These are phyloP conservation scores for Arthrobotrys musiformis DNA, from an alignment of 2,329 filamentous ascomycete species.

Conservation along the genomic window DNA sequence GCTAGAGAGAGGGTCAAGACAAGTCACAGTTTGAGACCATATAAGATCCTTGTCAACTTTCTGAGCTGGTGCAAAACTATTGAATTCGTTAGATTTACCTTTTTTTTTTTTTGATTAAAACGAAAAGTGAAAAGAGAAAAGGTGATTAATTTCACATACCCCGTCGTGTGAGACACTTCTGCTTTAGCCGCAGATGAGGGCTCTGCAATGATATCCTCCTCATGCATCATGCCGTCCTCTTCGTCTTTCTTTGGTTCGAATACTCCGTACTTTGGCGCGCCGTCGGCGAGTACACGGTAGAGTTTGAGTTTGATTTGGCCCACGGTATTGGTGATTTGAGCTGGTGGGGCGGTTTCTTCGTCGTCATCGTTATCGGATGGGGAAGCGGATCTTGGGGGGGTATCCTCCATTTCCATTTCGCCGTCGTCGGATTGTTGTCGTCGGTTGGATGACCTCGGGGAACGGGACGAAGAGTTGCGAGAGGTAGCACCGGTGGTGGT, in stretches of 20 bases:
- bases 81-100: neutral
- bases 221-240: constrained; percentile 51
- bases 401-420: constrained; percentile 53
- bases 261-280: constrained; percentile 54
- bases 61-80: constrained; percentile 73
- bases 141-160: constrained; percentile 7
- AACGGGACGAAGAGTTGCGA: constrained; percentile 43
- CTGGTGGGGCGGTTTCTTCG: constrained; percentile 49
- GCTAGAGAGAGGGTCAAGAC: constrained; percentile 93
- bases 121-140: no score
- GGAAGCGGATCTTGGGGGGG: constrained; percentile 53
- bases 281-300: constrained; percentile 51
- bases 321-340: constrained; percentile 53
- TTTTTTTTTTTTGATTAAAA: neutral
- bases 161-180: constrained; percentile 53
- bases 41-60: constrained; percentile 83
- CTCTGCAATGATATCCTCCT: constrained; percentile 52
- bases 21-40: constrained; percentile 98
- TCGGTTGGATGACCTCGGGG: constrained; percentile 35
- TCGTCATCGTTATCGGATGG: constrained; percentile 54
- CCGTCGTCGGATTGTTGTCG: constrained; percentile 50
- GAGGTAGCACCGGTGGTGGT: constrained; percentile 41
- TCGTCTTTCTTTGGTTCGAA: constrained; percentile 55
- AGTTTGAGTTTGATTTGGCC: constrained; percentile 54
- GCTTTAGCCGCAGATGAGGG: constrained; percentile 51